Conservation (phyloP, 2,329 filamentous ascomycete species). For the Neofusicoccum kwambonambiense region DNA sequence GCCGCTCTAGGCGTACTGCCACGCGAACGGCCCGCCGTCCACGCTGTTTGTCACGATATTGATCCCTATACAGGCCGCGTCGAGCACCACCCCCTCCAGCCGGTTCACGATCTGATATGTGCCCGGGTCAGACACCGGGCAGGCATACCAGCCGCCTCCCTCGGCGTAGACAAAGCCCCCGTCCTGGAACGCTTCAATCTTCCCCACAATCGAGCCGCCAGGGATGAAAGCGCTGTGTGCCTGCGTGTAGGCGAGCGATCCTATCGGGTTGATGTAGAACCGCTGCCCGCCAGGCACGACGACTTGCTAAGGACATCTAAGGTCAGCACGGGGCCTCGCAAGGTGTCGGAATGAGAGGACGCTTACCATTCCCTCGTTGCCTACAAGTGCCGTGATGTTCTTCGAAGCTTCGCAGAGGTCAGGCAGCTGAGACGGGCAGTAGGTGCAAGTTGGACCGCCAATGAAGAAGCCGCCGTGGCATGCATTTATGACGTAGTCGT, state of each 20-base stretch:
- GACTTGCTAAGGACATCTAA: neutral
- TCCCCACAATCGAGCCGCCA: neutral
- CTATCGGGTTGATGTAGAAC: slow-evolving; percentile 1
- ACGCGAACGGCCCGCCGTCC: neutral
- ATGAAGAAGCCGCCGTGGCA: neutral
- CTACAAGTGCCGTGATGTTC: neutral
- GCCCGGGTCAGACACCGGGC: neutral
- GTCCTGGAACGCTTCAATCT: neutral
- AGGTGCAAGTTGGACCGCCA: neutral
- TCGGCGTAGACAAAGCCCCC: slow-evolving; percentile 2
- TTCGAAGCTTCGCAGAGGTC: neutral
- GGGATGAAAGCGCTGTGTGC: slow-evolving; percentile 13
- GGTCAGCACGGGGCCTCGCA: too few species aligned
- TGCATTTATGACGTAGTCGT: neutral
- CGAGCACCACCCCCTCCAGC: neutral
- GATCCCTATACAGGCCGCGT: neutral
- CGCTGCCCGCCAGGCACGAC: slow-evolving; percentile 14
- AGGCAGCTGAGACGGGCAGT: neutral
- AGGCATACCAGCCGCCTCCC: slow-evolving; percentile 13
- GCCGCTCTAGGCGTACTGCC: slow-evolving; percentile 7
- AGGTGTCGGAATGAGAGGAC: neutral
- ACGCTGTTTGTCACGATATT: neutral
- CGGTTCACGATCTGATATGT: neutral
- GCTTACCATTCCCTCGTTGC: neutral
- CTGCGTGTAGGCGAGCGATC: neutral